Base-by-base conservation (phyloP, 257 asterid species). In the Nicotiana attenuata region DNA sequence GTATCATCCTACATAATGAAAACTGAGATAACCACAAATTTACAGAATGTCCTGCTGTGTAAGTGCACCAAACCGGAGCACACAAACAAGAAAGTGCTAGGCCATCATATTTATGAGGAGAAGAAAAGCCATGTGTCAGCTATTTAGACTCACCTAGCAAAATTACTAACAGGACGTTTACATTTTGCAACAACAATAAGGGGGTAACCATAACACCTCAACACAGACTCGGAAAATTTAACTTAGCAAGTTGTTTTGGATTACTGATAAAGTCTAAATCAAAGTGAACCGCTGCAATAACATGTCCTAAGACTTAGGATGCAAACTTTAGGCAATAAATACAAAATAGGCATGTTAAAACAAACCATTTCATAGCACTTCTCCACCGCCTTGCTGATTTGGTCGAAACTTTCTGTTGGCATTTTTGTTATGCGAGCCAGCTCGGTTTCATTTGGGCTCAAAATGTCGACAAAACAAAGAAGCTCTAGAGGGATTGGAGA, bases 401-500 rank as follows among this genome's bases (percentile, higher is more conserved):
- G 95, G 80, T 92, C 97, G 76, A 94, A 90, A 85, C 83, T 93
- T 85, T 90, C 97, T 3, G 94, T 92, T 7, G 97, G 92, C 97
- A 92, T 88, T 78, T 87, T 88, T 78, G 97, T 91, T 73, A 96
- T 82, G 55, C 99, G 97, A 85, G 95, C 90, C 85, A 96, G 97
- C 87, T 96, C 98, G 50, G 91, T 83, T 83, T 96, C 98, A 81
- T 96, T 96, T 76, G 98, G 99, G 89, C 99, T 96, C 83, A 96
- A 87, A 77, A 96, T 83, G 83, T 94, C 97, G 47, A 94, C 87
- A 77, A 77, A 59, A 35, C 81, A 41, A 1, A 91, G 91, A 31
- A 96, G 95, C 61, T 92, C 98, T 8, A 67, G 82, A 35, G 97
- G 97, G 82, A 96, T 84, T 75, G 98, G 97, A 26, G 94, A 78